Conservation (phyloP, 2,329 filamentous ascomycete species). For the Fusarium pilosicola region DNA sequence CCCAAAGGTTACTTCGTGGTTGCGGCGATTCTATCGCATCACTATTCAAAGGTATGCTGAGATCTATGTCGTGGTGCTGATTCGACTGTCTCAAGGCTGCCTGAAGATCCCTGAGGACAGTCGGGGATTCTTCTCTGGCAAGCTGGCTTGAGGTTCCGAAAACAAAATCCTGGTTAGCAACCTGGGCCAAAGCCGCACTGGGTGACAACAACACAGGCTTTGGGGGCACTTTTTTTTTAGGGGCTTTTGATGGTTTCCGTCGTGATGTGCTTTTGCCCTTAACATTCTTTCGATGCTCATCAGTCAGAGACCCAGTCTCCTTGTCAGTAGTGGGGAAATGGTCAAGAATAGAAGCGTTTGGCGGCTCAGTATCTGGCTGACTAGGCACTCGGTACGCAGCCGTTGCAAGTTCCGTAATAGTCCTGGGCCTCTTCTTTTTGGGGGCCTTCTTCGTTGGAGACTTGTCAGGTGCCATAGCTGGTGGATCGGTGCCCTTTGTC, state of each 20-base stretch:
- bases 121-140: conserved; percentile 76
- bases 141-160: conserved; percentile 91
- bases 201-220: conserved; percentile 73
- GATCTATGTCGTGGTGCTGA: conserved; percentile 51
- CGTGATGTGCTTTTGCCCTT: conserved; percentile 49
- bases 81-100: conserved; percentile 70
- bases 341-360: conserved; percentile 55
- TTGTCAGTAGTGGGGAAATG: conserved; percentile 49
- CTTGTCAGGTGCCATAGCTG: conserved; percentile 37
- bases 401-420: conserved; percentile 81
- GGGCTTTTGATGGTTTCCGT: conserved; percentile 46
- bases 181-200: conserved; percentile 70
- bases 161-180: conserved; percentile 77
- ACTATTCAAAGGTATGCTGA: conserved; percentile 53
- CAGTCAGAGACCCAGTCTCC: not conserved
- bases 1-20: conserved; percentile 68
- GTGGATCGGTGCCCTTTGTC: conserved; percentile 41
- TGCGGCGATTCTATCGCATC: conserved; percentile 49
- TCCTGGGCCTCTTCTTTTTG: conserved; percentile 79
- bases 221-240: conserved; percentile 55
- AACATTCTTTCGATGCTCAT: conserved; percentile 36
- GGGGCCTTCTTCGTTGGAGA: conserved; percentile 62
- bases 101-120: conserved; percentile 70
- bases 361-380: conserved; percentile 46
- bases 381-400: conserved; percentile 66